Base-by-base conservation (phyloP, 2,329 filamentous ascomycete genomes). In the Calonectria honghensis region DNA sequence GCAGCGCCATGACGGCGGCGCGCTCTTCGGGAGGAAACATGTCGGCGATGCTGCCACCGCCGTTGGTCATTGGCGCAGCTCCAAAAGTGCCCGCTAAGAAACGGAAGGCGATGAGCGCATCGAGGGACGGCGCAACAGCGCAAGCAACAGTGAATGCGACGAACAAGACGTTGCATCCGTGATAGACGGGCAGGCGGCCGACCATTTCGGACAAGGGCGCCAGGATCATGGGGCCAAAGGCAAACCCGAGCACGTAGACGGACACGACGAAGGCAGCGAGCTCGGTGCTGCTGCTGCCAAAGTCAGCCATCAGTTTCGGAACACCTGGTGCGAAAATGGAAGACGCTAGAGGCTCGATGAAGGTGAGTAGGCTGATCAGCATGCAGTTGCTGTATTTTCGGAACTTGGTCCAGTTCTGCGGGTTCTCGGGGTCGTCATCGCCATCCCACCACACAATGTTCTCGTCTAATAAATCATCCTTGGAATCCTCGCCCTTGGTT, bases 311-410 rank as follows among this genome's bases (percentile, higher is more conserved):
- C 0, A 94, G 85, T 4, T 90, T 82, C 0, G 90, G 89, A 0
- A 93, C 89, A 2, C 89, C 91, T 0, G 93, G 92, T 0, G 92
- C 91, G 78, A 94, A 92, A 82, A 93, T 93, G 29, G 86, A 84
- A 78, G 74, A 86, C 0, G 84, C 85, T 0, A 88, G 78, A 0
- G 85, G 87, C 11, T 86, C 85, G 64, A 89, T 78, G 32, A 89
- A 85, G 0, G 88, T 88, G 57, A 78, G 65, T 1, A 74, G 18
- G 13, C 72, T 74, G 63, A 77, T 74, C 20, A 82, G 78, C 4
- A 77, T 82, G n/a, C 86, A 83, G 13, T 82, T 83, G 32, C 82
- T 67, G 51, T 80, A 81, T 63, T 85, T 85, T 75, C 85, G 85
- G 78, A 84, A 85, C 65, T 91, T 81, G 0, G 90, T 84, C 93